Evolutionary conservation across 2,329 filamentous ascomycete genomes (phyloP).

Genomic region (Aureobasidium sp.): DNA sequence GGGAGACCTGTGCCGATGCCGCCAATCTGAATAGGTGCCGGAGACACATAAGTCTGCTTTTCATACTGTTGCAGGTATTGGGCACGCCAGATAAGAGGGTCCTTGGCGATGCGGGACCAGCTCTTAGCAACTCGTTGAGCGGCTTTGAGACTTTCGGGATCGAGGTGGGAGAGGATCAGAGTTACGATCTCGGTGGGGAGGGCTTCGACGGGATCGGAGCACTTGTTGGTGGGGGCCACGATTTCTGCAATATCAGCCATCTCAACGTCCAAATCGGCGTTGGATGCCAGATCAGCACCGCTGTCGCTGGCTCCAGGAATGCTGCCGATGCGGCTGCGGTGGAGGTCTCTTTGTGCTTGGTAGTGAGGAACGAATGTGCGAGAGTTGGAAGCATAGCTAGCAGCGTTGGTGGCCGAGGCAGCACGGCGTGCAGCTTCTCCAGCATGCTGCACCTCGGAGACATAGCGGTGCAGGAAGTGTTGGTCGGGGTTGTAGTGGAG

Average conservation of each 20-base stretch:
- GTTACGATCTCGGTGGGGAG: slow-evolving; percentile 55
- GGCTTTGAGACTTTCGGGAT: slow-evolving; percentile 48
- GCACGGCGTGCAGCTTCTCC: slow-evolving; percentile 18
- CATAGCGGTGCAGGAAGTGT: slow-evolving; percentile 7
- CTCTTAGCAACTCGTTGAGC: slow-evolving; percentile 50
- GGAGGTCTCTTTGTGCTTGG: slow-evolving; percentile 14
- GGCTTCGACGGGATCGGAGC: slow-evolving; percentile 43
- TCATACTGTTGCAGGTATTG: slow-evolving; percentile 53
- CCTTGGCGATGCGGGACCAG: slow-evolving; percentile 51
- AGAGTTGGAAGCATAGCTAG: background rate
- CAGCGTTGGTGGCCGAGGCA: slow-evolving; percentile 15
- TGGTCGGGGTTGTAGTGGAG: slow-evolving; percentile 14
- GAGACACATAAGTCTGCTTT: slow-evolving; percentile 38
- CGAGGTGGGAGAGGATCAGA: slow-evolving; percentile 53
- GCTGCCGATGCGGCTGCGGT: slow-evolving; percentile 18
- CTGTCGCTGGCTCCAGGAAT: slow-evolving; percentile 29
- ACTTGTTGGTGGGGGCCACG: background rate
- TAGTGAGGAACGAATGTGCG: slow-evolving; percentile 15
- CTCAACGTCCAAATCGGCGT: slow-evolving; percentile 27
- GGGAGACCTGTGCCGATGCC: slow-evolving; percentile 45
- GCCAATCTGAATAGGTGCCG: slow-evolving; percentile 41
- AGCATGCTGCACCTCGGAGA: slow-evolving; percentile 4
- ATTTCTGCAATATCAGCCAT: slow-evolving; percentile 20
- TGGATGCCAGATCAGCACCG: slow-evolving; percentile 30
- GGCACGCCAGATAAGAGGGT: slow-evolving; percentile 54